Conservation (phyloP, 805 yeast species). For the Komagataella pseudopastoris region DNA sequence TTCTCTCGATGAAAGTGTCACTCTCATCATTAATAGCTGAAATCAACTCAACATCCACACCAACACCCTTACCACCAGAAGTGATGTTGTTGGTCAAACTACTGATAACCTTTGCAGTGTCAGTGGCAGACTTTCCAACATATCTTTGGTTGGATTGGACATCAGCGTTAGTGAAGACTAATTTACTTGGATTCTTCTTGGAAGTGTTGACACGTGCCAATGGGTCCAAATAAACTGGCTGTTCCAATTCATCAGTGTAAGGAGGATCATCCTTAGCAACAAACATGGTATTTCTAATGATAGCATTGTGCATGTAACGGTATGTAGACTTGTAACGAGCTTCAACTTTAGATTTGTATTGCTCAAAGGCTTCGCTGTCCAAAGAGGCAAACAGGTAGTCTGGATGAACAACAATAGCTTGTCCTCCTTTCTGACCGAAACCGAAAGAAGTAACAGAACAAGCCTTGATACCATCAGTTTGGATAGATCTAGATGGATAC, state of each 20-base stretch:
- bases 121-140: conserved; percentile 32
- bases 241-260: conserved; percentile 78
- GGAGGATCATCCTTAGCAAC: conserved; percentile 92
- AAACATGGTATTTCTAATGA: conserved; percentile 82
- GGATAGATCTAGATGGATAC: conserved; percentile 86
- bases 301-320: conserved; percentile 91
- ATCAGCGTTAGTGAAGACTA: conserved; percentile 32
- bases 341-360: conserved; percentile 56
- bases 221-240: conserved; percentile 90
- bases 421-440: conserved; percentile 99
- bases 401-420: conserved; percentile 82
- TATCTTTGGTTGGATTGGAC: conserved; percentile 32
- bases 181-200: conserved; percentile 18
- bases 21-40: conserved; percentile 74
- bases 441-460: conserved; percentile 96
- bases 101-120: conserved; percentile 52
- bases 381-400: conserved; percentile 85
- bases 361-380: conserved; percentile 55
- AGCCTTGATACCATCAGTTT: conserved; percentile 96
- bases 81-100: conserved; percentile 32
- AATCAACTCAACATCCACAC: conserved; percentile 93
- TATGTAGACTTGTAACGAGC: conserved; percentile 82
- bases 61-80: conserved; percentile 56
- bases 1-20: conserved; percentile 82
- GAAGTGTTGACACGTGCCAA: conserved; percentile 53